Evolutionary conservation across 148 eudicot genomes (phyloP).

Genomic region (Diospyros lotus): DNA sequence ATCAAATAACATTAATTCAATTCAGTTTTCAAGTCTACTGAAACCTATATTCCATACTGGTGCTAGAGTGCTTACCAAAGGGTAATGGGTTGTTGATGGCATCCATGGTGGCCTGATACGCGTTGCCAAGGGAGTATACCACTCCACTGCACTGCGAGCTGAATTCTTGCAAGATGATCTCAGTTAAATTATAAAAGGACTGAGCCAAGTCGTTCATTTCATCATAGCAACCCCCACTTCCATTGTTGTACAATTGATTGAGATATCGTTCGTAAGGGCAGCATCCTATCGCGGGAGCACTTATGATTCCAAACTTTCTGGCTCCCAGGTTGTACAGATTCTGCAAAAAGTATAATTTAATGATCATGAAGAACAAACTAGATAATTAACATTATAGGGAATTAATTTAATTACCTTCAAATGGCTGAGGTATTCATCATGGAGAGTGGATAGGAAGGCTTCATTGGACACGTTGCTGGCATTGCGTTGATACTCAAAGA

Average conservation of each 20-base stretch:
- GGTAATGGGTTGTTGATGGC: conserved; percentile 18
- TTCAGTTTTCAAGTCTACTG: too few species aligned
- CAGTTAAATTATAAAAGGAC: conserved; percentile 3
- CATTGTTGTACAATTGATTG: not conserved
- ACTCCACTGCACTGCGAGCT: conserved; percentile 16
- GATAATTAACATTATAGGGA: not conserved
- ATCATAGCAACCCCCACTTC: conserved; percentile 11
- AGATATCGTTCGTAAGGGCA: conserved; percentile 14
- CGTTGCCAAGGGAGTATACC: conserved; percentile 21
- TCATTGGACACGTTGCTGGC: not conserved
- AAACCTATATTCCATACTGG: too few species aligned
- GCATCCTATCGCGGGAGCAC: conserved; percentile 27
- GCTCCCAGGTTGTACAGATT: conserved; percentile 26
- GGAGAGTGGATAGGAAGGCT: conserved; percentile 6
- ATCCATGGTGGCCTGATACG: conserved; percentile 18
- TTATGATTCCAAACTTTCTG: conserved; percentile 22
- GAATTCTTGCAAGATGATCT: conserved; percentile 9
- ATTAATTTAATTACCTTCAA: conserved; percentile 9
- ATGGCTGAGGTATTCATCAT: not conserved
- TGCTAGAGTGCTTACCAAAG: conserved; percentile 3
- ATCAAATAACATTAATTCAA: too few species aligned
- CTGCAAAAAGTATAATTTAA: conserved; percentile 9
- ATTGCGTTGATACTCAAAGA: conserved; percentile 13
- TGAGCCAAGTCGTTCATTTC: conserved; percentile 13
- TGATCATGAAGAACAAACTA: not conserved